Conservation (phyloP, 2,329 filamentous ascomycete species). For the Penicillium verrucosum region DNA sequence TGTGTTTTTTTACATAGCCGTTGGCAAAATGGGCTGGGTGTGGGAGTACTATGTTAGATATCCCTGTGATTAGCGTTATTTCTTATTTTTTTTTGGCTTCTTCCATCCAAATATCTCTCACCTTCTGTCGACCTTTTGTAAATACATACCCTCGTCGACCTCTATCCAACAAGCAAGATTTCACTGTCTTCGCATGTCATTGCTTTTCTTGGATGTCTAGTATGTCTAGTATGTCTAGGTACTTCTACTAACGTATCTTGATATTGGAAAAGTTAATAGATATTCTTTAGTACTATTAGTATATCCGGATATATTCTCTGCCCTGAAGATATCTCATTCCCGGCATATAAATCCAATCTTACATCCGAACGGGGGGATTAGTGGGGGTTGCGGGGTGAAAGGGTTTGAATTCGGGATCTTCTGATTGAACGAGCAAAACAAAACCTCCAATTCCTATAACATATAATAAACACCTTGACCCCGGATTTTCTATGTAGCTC, state of each 20-base stretch:
- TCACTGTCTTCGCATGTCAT: not conserved
- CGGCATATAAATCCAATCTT: not conserved
- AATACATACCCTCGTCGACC: not conserved
- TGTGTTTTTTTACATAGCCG: constrained; percentile 7
- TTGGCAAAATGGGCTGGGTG: constrained; percentile 13
- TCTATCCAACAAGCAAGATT: not conserved
- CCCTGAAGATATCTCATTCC: not conserved
- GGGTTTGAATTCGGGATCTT: not conserved
- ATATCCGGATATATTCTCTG: not conserved
- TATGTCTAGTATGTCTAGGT: not conserved
- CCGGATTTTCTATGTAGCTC: not conserved
- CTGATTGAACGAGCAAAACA: not conserved
- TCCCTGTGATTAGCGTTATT: constrained; percentile 7
- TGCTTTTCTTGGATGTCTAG: not conserved
- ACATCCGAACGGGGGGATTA: not conserved
- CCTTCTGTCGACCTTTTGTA: not conserved
- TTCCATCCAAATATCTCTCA: not conserved
- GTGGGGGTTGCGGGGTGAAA: not conserved
- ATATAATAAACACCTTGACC: not conserved
- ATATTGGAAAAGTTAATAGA: no score
- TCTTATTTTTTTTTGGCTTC: not conserved
- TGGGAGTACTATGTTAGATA: constrained; percentile 10
- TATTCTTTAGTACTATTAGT: not conserved
- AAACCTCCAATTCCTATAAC: not conserved
- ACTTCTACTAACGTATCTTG: no score